Evolutionary conservation across 805 yeast species (phyloP), one percentile per base, ranked within the genome.

Genomic region (Candida xiaguanensis): DNA sequence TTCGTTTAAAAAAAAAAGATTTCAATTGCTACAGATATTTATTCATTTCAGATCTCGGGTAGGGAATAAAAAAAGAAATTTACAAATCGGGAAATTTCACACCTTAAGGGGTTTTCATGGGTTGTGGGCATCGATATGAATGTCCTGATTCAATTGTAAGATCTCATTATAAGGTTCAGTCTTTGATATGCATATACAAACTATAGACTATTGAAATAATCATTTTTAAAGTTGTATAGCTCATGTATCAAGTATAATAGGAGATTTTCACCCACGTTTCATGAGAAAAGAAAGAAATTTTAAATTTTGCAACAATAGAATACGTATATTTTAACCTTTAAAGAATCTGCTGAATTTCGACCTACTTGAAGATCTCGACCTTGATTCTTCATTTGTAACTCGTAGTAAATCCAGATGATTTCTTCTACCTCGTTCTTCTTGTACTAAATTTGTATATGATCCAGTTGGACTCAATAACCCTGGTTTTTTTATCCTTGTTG

Each of bases 381-480:
- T 38, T 14, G 61, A 53, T 17, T 55, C 33, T 17, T 55, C 33
- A 5, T 20, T 20, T 2, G 58, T 49, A 17, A 48, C 42, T 19
- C 24, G 24, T 11, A 27, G 28, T 20, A 22, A 15, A 8, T 34
- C 31, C 17, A 16, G 31, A n/a, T 20, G 35, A 23, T 19, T 16
- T 15, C 27, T 39, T 43, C 56, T 44, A 8, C 55, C 56, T 43
- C 56, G 45, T 30, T 49, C 53, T 34, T 49, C 52, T 36, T 22
- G 41, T 12, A 36, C 30, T 26, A 40, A 28, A 31, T 50, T 51
- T 7, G 53, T 53, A 28, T 34, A 37, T 17, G 56, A 49, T n/a
- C 47, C 36, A 7, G 44, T 18, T 1, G 57, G 61, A 40, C 55
- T 52, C 18, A 51, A 38, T 1, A 46, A 38, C 12, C 38, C 38